A percentile compares a stretch with the other conserved stretches of the same genome.
These are phyloP conservation scores for Dipteronia sinensis DNA, from an alignment of 345 rosid genomes.

Conservation along the genomic window DNA sequence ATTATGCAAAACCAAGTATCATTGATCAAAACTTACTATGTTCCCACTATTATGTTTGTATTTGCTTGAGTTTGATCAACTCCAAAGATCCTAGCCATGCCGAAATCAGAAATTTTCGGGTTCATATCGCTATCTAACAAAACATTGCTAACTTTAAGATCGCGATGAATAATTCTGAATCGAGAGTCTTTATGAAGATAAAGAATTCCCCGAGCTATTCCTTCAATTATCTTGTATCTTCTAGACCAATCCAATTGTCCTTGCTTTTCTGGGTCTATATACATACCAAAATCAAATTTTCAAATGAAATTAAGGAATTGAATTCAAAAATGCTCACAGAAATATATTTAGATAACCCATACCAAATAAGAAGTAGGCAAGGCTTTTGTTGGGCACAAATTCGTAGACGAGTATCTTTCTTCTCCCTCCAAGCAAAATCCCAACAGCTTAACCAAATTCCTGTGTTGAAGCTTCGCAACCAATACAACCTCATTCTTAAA, in stretches of 20 bases:
- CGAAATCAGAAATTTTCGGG: conserved; percentile 11
- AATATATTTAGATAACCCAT: not conserved
- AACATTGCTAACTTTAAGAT: conserved; percentile 1
- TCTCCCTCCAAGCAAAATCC: conserved; percentile 41
- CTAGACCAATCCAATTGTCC: conserved; percentile 6
- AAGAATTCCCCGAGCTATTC: conserved; percentile 7
- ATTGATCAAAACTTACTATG: conserved; percentile 6
- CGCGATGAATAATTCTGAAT: conserved; percentile 10
- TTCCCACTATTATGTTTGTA: conserved; percentile 30
- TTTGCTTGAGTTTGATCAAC: conserved; percentile 11
- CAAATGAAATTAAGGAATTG: not conserved
- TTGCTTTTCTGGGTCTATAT: not conserved
- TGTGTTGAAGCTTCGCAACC: conserved; percentile 41
- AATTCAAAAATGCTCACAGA: not conserved
- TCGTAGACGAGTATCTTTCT: conserved; percentile 38
- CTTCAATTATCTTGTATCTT: conserved; percentile 11
- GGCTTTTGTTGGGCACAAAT: conserved; percentile 35
- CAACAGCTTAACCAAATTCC: conserved; percentile 33
- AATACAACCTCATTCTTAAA: conserved; percentile 35
- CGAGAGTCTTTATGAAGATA: conserved; percentile 7
- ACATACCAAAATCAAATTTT: not conserved
- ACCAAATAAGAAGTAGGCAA: conserved; percentile 30
- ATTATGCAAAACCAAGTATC: not conserved
- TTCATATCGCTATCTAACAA: not conserved
- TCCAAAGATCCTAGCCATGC: not conserved